These are phyloP conservation scores for Aschersonia sp. DNA, from an alignment of 2,329 filamentous ascomycete species.

Conservation along the genomic window DNA sequence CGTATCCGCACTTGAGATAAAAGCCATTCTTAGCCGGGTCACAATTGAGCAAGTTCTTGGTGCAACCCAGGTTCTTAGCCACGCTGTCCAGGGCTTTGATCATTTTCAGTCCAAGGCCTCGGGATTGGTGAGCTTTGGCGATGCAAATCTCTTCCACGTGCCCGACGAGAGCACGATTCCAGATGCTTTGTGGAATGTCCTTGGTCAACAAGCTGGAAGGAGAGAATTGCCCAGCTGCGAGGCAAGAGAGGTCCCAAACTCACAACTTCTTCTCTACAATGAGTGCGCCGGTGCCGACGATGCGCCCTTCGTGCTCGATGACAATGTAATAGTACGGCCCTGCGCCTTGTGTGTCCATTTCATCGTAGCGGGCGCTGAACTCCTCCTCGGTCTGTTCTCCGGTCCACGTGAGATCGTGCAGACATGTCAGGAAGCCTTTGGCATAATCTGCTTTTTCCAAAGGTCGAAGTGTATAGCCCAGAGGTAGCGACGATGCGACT, in stretches of 20 bases:
- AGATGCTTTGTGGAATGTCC: conserved; percentile 30
- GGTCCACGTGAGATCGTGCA: conserved; percentile 63
- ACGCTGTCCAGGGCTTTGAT: conserved; percentile 66
- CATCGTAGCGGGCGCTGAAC: conserved; percentile 56
- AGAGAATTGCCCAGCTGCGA: too few species aligned
- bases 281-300: conserved; percentile 63
- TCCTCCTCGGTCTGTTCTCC: conserved; percentile 52
- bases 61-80: conserved; percentile 59
- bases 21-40: conserved; percentile 66
- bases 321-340: conserved; percentile 57
- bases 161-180: conserved; percentile 52
- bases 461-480: conserved; percentile 57
- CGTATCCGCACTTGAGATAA: conserved; percentile 33
- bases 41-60: conserved; percentile 71
- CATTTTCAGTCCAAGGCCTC: conserved; percentile 62
- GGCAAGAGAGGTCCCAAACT: not conserved
- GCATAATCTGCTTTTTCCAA: conserved; percentile 53
- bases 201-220: too few species aligned
- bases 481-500: conserved; percentile 45
- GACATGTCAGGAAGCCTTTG: conserved; percentile 59
- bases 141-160: conserved; percentile 81
- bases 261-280: conserved; percentile 64
- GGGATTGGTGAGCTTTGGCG: conserved; percentile 63
- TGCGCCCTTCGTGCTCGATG: conserved; percentile 44
- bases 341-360: conserved; percentile 23